A percentile compares a stretch with the other conserved stretches of the same genome.
These are phyloP conservation scores for Phanerochaete carnosa DNA, from an alignment of 768 basidiomycete genomes.

Conservation along the genomic window DNA sequence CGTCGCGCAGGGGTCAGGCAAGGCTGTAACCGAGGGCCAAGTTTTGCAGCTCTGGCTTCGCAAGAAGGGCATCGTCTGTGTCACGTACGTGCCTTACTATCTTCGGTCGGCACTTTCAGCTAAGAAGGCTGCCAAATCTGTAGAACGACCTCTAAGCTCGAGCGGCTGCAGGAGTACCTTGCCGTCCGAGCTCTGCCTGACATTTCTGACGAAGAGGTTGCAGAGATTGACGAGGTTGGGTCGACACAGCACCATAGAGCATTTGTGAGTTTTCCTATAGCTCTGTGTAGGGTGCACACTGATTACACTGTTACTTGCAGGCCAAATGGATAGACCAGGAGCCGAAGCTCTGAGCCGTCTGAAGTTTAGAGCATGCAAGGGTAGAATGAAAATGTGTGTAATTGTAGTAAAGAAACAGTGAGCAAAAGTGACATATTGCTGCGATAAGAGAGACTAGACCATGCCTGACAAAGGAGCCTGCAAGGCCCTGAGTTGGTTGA, in stretches of 20 bases:
- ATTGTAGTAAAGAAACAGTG: too few relatives aligned
- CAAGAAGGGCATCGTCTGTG: slow-evolving; percentile 26
- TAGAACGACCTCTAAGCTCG: slow-evolving; percentile 38
- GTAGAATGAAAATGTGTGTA: too few relatives aligned
- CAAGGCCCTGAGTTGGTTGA: too few relatives aligned
- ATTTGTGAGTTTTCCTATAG: slow-evolving; percentile 18
- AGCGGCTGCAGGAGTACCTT: slow-evolving; percentile 47
- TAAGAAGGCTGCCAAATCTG: neutral
- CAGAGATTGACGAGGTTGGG: slow-evolving; percentile 25
- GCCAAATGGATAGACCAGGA: slow-evolving; percentile 3
- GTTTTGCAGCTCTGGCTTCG: slow-evolving; percentile 30
- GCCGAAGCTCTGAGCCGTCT: neutral
- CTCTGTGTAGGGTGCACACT: neutral
- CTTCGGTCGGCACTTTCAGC: neutral
- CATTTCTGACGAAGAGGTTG: slow-evolving; percentile 24
- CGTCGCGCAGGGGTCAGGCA: slow-evolving; percentile 19
- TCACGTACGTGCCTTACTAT: slow-evolving; percentile 32
- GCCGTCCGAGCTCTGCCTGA: slow-evolving; percentile 38
- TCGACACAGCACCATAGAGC: slow-evolving; percentile 26
- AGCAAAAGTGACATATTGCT: too few relatives aligned
- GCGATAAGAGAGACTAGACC: too few relatives aligned
- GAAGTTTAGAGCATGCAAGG: too few relatives aligned
- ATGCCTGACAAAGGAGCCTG: too few relatives aligned
- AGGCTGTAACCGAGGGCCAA: slow-evolving; percentile 26
- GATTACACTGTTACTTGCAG: neutral